phyloP scores from a whole-genome alignment of 805 yeast genomes.

The Kluyveromyces aestuarii region DNA sequence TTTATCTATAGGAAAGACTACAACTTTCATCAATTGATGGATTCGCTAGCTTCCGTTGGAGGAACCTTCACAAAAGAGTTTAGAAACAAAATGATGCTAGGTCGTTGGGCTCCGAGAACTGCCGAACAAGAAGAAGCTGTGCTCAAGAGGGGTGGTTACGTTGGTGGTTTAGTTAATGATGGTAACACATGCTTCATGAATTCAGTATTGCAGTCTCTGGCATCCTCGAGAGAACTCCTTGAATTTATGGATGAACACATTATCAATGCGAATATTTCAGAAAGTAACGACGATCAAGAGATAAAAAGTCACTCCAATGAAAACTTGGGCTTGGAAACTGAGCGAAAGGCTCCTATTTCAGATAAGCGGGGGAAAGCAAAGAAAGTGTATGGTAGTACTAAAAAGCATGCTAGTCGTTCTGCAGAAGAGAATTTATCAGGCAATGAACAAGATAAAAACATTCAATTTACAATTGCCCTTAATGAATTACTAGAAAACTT shows the following conservation, averaged over 20 bases:
- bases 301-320: slow-evolving; percentile 7
- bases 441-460: slow-evolving; percentile 13
- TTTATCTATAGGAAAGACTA: slow-evolving; percentile 7
- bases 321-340: slow-evolving; percentile 10
- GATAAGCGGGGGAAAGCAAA: slow-evolving; percentile 10
- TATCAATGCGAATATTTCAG: not conserved
- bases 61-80: slow-evolving; percentile 5
- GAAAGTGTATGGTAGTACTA: slow-evolving; percentile 14
- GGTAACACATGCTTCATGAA: slow-evolving; percentile 96
- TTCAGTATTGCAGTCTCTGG: slow-evolving; percentile 74
- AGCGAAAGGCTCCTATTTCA: slow-evolving; percentile 11
- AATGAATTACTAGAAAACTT: slow-evolving; percentile 43
- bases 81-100: slow-evolving; percentile 9
- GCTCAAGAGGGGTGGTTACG: slow-evolving; percentile 54
- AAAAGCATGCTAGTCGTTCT: slow-evolving; percentile 9
- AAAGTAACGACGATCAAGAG: slow-evolving; percentile 4
- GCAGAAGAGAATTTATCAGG: slow-evolving; percentile 2
- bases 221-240: slow-evolving; percentile 56
- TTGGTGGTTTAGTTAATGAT: slow-evolving; percentile 82
- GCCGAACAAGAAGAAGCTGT: slow-evolving; percentile 27
- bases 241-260: slow-evolving; percentile 44
- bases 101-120: slow-evolving; percentile 15
- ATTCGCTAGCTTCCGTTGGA: slow-evolving; percentile 5
- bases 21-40: slow-evolving; percentile 5
- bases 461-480: slow-evolving; percentile 46